Evolutionary conservation across 768 basidiomycete species (phyloP), one percentile per base, ranked within the genome.

Genomic region (Coprinellus micaceus): DNA sequence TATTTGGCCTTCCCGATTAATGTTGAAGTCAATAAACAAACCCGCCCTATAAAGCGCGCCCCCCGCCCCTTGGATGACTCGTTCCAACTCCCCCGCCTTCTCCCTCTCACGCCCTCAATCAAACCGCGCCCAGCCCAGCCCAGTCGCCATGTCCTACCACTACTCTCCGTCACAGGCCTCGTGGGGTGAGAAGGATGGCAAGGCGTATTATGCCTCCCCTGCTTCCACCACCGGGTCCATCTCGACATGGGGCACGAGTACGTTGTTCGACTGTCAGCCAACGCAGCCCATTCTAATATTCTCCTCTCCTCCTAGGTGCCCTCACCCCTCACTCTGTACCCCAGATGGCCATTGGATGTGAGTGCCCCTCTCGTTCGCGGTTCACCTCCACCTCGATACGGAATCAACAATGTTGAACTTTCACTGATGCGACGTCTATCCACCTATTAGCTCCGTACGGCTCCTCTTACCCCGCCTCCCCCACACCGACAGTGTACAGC

Each of bases 191-290:
- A 50, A 50, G 39, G 55, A 50, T 26, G 40, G 24, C 47, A 19
- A 25, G 13, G 28, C 54, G 11, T 24, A 47, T 11, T 49, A 51
- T 22, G 10, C 15, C 17, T 48, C 54, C 12, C 19, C 33, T 21
- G 24, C 37, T 19, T n/a, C 26, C 36, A 7, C 36, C 5, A 21
- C 39, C 22, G 47, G 45, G 29, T 24, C 47, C 4, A 47, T 51
- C 11, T 56, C 55, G 12, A 40, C 55, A 51, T 56, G 55, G 55
- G 55, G 55, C 26, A 56, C 55, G n/a, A 11, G 55, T 56, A 43
- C 25, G 55, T 51, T n/a, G 19, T 25, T 25, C 9, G 6, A 6
- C 19, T 4, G 7, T 5, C 24, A 15, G 11, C 45, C n/a, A 24
- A 11, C 51, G 4, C 9, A 21, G 24, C 13, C 45, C 10, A 24